Percentiles rank a stretch among this genome's conserved stretches.
These are phyloP conservation scores for Ceratobasidium sp. DNA, from an alignment of 1,284 basidiomycete genomes.

Conservation along the genomic window DNA sequence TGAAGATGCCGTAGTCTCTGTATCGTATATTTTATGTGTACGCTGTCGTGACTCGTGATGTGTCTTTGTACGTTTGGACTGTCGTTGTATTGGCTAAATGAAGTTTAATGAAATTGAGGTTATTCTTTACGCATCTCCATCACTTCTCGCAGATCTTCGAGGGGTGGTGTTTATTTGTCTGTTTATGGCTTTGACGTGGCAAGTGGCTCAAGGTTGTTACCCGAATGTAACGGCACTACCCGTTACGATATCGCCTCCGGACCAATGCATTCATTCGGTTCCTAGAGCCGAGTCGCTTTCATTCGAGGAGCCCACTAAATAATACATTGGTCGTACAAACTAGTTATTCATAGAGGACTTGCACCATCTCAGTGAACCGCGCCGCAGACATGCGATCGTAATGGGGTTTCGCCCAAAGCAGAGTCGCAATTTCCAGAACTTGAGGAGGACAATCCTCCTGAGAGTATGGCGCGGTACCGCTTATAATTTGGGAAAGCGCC, in stretches of 20 bases:
- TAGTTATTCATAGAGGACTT: not conserved
- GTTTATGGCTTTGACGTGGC: not conserved
- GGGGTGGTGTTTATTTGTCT: not conserved
- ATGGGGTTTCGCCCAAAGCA: not conserved
- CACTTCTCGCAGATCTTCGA: no score
- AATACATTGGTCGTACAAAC: not conserved
- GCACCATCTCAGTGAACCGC: constrained; percentile 1
- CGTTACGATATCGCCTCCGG: no score
- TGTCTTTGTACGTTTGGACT: constrained; percentile 1
- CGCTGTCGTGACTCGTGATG: constrained; percentile 3
- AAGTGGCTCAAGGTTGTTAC: not conserved
- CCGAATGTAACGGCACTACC: no score
- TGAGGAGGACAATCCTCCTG: not conserved
- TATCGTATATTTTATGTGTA: constrained; percentile 15
- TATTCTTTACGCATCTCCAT: not conserved
- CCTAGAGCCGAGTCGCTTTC: not conserved
- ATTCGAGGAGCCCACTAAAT: not conserved
- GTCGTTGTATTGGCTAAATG: constrained; percentile 3
- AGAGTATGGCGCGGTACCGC: constrained; percentile 14
- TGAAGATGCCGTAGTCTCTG: not conserved
- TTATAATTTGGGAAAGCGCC: constrained; percentile 4
- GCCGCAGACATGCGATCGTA: not conserved
- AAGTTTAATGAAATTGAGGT: not conserved
- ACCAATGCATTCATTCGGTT: no score
- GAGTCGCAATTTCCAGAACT: not conserved